Evolutionary conservation across 2,329 filamentous ascomycete species (phyloP).

Genomic region (Pseudogymnoascus sp.): DNA sequence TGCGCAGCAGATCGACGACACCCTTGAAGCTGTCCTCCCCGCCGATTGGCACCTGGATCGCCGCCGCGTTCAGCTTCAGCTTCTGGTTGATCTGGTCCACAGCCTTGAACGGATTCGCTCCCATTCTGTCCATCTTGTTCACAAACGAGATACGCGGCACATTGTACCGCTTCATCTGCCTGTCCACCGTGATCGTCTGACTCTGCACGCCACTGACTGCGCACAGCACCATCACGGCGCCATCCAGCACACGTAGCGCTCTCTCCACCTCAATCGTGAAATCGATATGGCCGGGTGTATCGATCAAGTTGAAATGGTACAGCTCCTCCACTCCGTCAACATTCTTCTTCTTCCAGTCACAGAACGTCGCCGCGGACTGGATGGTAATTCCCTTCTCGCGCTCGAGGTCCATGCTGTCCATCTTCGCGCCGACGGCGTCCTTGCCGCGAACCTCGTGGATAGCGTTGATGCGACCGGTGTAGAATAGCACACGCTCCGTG

Average conservation of each 20-base stretch:
- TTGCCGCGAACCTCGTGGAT: constrained; percentile 96
- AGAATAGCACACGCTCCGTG: constrained; percentile 95
- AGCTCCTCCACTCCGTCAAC: constrained; percentile 70
- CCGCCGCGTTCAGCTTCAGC: constrained; percentile 84
- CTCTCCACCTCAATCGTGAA: constrained; percentile 98
- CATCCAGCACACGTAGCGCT: constrained; percentile 87
- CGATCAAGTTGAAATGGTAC: constrained; percentile 97
- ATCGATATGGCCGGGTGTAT: constrained; percentile 97
- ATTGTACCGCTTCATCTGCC: constrained; percentile 98
- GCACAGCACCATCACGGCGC: constrained; percentile 96
- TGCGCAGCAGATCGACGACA: constrained; percentile 83
- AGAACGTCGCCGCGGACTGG: constrained; percentile 95
- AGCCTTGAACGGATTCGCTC: constrained; percentile 94
- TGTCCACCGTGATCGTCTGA: constrained; percentile 95
- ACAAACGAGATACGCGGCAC: constrained; percentile 92
- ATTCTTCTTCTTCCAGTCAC: constrained; percentile 87
- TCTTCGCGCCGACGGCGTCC: constrained; percentile 93
- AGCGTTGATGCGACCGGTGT: constrained; percentile 90
- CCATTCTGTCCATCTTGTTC: constrained; percentile 99
- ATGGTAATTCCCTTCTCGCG: constrained; percentile 98
- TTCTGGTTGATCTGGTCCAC: constrained; percentile 97
- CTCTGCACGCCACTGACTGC: constrained; percentile 95
- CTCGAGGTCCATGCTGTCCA: constrained; percentile 99
- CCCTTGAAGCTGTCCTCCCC: constrained; percentile 85
- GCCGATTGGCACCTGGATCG: constrained; percentile 90